Conservation (phyloP, 2,329 filamentous ascomycete genomes). For the Metarhizium rileyi region DNA sequence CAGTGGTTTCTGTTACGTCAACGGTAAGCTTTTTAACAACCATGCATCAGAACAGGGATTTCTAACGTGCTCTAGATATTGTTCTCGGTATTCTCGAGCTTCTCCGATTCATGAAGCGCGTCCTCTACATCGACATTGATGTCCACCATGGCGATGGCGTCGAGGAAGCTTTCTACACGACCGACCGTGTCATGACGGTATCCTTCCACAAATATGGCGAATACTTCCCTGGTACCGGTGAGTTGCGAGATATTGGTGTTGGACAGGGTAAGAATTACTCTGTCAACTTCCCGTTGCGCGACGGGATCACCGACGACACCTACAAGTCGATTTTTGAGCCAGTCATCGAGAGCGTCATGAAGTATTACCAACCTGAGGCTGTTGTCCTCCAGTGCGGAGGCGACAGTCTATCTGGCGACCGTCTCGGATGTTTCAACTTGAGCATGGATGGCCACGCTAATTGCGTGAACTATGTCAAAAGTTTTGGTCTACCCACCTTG, state of each 20-base stretch:
- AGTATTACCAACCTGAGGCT: conserved; percentile 79
- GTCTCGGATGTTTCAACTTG: conserved; percentile 92
- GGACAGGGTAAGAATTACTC: conserved; percentile 84
- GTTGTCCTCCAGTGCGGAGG: conserved; percentile 95
- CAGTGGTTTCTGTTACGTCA: conserved; percentile 96
- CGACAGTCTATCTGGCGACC: conserved; percentile 87
- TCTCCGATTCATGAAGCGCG: conserved; percentile 79
- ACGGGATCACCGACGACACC: conserved; percentile 81
- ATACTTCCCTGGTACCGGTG: conserved; percentile 89
- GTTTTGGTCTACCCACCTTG: conserved; percentile 74
- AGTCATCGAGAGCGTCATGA: conserved; percentile 79
- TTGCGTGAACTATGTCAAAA: conserved; percentile 87
- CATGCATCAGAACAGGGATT: neutral
- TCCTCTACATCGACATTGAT: conserved; percentile 96
- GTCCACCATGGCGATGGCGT: conserved; percentile 91
- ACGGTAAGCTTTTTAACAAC: conserved; percentile 49
- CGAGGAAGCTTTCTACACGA: conserved; percentile 88
- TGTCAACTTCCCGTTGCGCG: conserved; percentile 83
- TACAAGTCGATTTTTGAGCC: conserved; percentile 89
- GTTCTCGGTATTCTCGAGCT: conserved; percentile 92
- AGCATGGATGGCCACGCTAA: conserved; percentile 94
- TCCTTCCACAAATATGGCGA: conserved; percentile 96
- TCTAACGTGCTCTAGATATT: conserved; percentile 55
- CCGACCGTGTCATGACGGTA: conserved; percentile 84
- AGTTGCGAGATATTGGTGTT: conserved; percentile 75